Base-by-base conservation (phyloP, 768 basidiomycete genomes). In the Lactifluus pinguis region DNA sequence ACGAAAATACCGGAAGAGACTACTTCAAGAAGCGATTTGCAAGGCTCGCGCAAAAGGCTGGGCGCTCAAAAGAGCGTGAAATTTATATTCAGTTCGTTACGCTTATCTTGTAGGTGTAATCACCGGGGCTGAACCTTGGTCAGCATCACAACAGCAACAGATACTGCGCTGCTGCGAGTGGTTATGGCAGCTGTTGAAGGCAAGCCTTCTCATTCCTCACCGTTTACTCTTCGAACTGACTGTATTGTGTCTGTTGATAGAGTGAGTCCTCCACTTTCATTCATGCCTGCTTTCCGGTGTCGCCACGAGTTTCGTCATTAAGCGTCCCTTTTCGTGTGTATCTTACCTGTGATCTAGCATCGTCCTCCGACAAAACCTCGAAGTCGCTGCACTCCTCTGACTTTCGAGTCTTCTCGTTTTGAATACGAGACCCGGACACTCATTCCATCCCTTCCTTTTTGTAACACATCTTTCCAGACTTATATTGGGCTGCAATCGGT, bases 141-240 rank as follows among this genome's bases (percentile, higher is more conserved):
- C 66, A 92, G 92, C 73, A 84, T 86, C 61, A 95, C 93, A 48
- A 95, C 86, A 45, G 92, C 93, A 38, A 92, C 92, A 21, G 92
- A 95, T 75, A 94, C 92, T 1, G 89, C 82, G 19, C 80, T 93
- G 79, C 74, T 95, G 53, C 79, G 88, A 67, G 90, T 95, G 19
- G 90, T 98, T 15, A 95, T 95, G 94, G 89, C 90, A 64, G 93
- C 94, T 62, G 92, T 94, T 53, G 89, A 93, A 93, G 92, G 91
- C 91, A 64, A 67, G 83, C 77, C 19, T 48, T 55, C 38, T 52
- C 21, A 49, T 11, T 44, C 62, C 19, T 64, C 57, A 47, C 56
- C 52, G 44, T 51, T 29, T 51, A 8, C 17, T 64, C 54, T 41
- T 63, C 63, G 32, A 32, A 54, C 44, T 60, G 41, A 58, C 5